Evolutionary conservation across 2,329 filamentous ascomycete genomes (phyloP), one percentile per base, ranked within the genome.

Genomic region (Emmonsiellopsis sp.): DNA sequence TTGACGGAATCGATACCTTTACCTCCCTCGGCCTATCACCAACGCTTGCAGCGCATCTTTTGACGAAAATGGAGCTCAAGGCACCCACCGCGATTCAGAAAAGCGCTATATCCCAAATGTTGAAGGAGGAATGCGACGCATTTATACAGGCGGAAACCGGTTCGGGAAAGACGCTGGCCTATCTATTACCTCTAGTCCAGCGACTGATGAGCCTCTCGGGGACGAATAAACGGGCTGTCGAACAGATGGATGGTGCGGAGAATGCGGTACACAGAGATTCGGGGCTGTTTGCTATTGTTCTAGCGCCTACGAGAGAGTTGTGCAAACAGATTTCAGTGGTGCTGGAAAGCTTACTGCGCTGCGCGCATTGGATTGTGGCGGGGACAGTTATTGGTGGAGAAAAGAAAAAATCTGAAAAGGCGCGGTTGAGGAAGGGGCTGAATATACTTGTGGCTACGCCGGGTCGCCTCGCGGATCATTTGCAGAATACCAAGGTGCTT

Each of bases 101-200:
- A 62, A 89, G 88, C 57, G 86, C 92, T 0, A 85, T 98, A 40
- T 79, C 87, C 42, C 85, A 93, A 62, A 73, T 98, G 57, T 72
- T 95, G 44, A 84, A 84, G 42, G 85, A 86, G 51, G 87, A 95
- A 62, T 84, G 82, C 45, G 93, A 98, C 74, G 91, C 91, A 2
- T 98, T 98, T 63, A 86, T 98, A 35, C 93, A 97, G 68, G 94
- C 93, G 2, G 87, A 98, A 73, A 98, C 93, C 0, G 93, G 93
- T 61, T 98, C 93, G 0, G 93, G 93, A 72, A 98, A 98, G 74
- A 98, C 93, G 0, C 74, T 98, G 56, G 89, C 93, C n/a, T 98
- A 98, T 67, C 78, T 98, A 4, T 74, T 98, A 6, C 93, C 93
- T 1, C 86, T 98, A 46, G 84, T 98, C 20, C 89, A 98, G 67